Evolutionary conservation across 768 basidiomycete species (phyloP), one percentile per base, ranked within the genome.

Genomic region (Astraeus odoratus): DNA sequence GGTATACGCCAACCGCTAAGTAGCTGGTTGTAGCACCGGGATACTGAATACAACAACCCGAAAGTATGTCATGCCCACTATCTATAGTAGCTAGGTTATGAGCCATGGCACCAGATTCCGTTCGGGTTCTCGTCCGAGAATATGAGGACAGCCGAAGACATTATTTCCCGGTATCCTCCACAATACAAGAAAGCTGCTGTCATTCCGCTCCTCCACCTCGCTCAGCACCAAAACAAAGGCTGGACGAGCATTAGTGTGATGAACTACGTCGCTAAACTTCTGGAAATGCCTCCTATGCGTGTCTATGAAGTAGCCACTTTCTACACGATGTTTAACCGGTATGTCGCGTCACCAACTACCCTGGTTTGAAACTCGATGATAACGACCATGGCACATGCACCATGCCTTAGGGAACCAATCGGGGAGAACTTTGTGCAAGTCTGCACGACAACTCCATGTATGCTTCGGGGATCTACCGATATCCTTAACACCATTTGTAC

Each of bases 301-400:
- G 96, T 97, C 2, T 99, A 99, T 64, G 96, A 99, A 67, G 96
- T 99, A 41, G 95, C 95, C 15, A 94, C 92, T 12, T 99, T 99
- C 71, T 99, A 99, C 68, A 99, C 96, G 55, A 98, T 99, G 95
- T 98, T 97, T 77, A 99, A 97, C 73, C 80, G 94, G 90, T 90
- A 47, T 57, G 77, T 51, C n/a, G 20, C 43, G 16, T 10, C n/a
- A n/a, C 6, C 15, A 43, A n/a, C 20, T 20, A 12, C 20, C n/a
- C 1, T 20, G 26, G 20, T 13, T 26, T 16, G 27, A 42, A 23
- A 35, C 40, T 39, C 29, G 18, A 39, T n/a, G n/a, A n/a, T n/a
- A n/a, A n/a, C n/a, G n/a, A n/a, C n/a, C n/a, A n/a, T n/a, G n/a
- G n/a, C n/a, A n/a, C n/a, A n/a, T n/a, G n/a, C 27, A 23, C 10